A percentile compares a stretch with the other conserved stretches of the same genome.
These are phyloP conservation scores for Halophytophthora batemanensis DNA, from an alignment of 352 stramenopile species.

Conservation along the genomic window DNA sequence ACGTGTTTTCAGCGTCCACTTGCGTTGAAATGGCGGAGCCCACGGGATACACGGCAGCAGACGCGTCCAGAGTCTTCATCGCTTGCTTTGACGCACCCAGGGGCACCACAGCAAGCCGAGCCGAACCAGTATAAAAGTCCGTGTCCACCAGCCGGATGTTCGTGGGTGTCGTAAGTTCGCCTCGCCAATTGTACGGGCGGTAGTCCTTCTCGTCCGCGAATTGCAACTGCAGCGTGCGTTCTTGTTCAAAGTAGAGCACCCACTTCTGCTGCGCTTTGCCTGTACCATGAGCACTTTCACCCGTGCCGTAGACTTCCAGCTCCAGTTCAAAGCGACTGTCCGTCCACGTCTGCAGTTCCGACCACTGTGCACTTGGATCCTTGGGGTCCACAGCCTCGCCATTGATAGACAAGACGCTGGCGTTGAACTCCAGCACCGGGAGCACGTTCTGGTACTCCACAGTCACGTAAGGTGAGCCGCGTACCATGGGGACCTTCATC, in stretches of 20 bases:
- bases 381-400: constrained; percentile 30
- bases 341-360: constrained; percentile 45
- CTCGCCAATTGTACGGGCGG: constrained; percentile 56
- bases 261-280: constrained; percentile 50
- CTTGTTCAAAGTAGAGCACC: constrained; percentile 68
- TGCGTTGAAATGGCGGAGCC: constrained; percentile 36
- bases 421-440: constrained; percentile 72
- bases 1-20: constrained; percentile 18
- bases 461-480: constrained; percentile 77
- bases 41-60: constrained; percentile 53
- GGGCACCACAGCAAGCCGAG: constrained; percentile 60
- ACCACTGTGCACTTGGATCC: constrained; percentile 13
- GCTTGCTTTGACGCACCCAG: constrained; percentile 17
- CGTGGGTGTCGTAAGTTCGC: constrained; percentile 68
- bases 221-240: constrained; percentile 63
- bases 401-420: constrained; percentile 57
- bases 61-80: constrained; percentile 41
- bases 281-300: constrained; percentile 16
- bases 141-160: constrained; percentile 66
- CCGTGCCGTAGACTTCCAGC: constrained; percentile 57
- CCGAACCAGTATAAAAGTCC: constrained; percentile 57
- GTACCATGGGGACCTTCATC: constrained; percentile 55
- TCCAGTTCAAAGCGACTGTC: constrained; percentile 68
- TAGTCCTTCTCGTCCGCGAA: constrained; percentile 69
- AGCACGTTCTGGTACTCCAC: constrained; percentile 71